phyloP scores from a whole-genome alignment of 179 eudicot species.

The Nepenthes alata region DNA sequence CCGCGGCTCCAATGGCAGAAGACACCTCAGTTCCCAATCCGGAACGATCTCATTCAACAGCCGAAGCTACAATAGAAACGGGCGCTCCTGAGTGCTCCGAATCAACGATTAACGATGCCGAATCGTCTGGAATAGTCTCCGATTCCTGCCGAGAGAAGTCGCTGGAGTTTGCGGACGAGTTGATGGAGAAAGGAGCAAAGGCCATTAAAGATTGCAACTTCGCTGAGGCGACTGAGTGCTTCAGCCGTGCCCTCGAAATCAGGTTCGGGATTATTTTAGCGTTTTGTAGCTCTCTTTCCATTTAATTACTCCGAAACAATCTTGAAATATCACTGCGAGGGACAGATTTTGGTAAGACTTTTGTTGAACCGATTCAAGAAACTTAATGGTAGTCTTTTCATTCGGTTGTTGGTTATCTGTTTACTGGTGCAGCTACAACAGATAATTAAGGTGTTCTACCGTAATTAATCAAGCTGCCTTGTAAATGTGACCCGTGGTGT shows the following conservation, averaged over 20 bases:
- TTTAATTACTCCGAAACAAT: background rate
- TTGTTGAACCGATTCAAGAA: no score
- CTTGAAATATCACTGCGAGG: background rate
- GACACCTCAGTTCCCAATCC: slow-evolving; percentile 4
- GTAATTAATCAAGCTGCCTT: no score
- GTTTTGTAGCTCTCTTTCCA: slow-evolving; percentile 1
- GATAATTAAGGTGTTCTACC: no score
- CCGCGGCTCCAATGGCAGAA: slow-evolving; percentile 6
- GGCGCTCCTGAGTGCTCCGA: slow-evolving; percentile 15
- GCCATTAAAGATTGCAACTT: slow-evolving; percentile 54
- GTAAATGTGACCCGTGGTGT: no score
- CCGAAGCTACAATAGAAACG: slow-evolving; percentile 15
- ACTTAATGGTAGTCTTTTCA: background rate
- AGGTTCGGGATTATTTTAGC: slow-evolving; percentile 31
- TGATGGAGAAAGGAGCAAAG: slow-evolving; percentile 44
- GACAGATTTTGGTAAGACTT: no score
- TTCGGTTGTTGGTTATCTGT: background rate
- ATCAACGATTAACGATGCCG: slow-evolving; percentile 18
- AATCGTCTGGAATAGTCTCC: slow-evolving; percentile 22
- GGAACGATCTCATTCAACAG: slow-evolving; percentile 8
- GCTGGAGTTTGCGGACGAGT: slow-evolving; percentile 44
- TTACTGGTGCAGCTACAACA: background rate
- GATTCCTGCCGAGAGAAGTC: slow-evolving; percentile 26
- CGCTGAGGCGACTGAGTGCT: slow-evolving; percentile 64
- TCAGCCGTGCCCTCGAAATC: slow-evolving; percentile 89